A percentile compares a stretch with the other conserved stretches of the same genome.
phyloP scores from a whole-genome alignment of 176 grass and related monocot genomes.

The Eragrostis curvula region DNA sequence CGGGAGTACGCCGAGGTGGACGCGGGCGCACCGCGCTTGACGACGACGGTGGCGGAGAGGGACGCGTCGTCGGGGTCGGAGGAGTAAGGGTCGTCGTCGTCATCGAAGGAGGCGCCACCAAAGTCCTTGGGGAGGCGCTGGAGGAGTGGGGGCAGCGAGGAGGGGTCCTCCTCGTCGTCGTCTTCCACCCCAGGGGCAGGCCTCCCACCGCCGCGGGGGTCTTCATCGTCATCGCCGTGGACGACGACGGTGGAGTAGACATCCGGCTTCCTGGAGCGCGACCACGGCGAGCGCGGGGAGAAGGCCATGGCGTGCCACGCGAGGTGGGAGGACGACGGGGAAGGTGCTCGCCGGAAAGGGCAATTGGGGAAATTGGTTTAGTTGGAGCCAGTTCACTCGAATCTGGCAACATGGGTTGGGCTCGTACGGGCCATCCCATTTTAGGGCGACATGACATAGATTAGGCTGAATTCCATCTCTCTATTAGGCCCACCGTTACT shows the following conservation, averaged over 20 bases:
- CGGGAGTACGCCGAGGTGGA: slow-evolving; percentile 47
- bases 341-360: slow-evolving; percentile 51
- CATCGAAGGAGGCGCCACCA: slow-evolving; percentile 84
- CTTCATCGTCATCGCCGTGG: slow-evolving; percentile 58
- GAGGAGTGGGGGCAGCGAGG: slow-evolving; percentile 95
- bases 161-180: slow-evolving; percentile 70
- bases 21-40: slow-evolving; percentile 58
- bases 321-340: slow-evolving; percentile 42
- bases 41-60: slow-evolving; percentile 64
- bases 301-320: slow-evolving; percentile 67
- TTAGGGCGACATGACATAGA: not conserved
- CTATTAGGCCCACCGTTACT: not conserved
- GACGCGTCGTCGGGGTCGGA: slow-evolving; percentile 53
- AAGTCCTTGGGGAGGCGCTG: slow-evolving; percentile 99
- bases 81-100: slow-evolving; percentile 70
- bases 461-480: not conserved
- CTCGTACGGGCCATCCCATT: slow-evolving; percentile 12
- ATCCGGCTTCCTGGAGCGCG: slow-evolving; percentile 63
- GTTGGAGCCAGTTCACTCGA: slow-evolving; percentile 54
- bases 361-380: slow-evolving; percentile 48
- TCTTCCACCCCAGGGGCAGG: slow-evolving; percentile 41
- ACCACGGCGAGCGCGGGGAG: slow-evolving; percentile 72
- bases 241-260: slow-evolving; percentile 90
- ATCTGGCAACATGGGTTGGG: slow-evolving; percentile 36
- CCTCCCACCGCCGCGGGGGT: not conserved